phyloP scores from a whole-genome alignment of 2,329 filamentous ascomycete species.

The Paracorniculantispora psalliotae region DNA sequence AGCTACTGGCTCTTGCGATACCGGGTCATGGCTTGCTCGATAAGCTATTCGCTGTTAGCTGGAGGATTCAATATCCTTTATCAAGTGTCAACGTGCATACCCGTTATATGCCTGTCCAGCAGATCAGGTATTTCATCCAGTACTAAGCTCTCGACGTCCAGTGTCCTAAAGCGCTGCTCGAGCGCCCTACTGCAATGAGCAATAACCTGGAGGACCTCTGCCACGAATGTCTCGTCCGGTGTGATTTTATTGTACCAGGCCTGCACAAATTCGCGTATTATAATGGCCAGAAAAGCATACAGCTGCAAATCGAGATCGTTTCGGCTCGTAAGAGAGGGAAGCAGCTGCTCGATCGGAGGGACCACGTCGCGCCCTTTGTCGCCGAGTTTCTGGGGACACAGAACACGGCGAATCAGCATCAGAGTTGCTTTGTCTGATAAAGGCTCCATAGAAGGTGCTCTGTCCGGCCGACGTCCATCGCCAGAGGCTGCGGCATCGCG shows the following conservation, averaged over 20 bases:
- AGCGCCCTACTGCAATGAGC: constrained; percentile 85
- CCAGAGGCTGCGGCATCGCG: constrained; percentile 20
- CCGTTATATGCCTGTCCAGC: constrained; percentile 71
- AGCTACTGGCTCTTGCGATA: constrained; percentile 54
- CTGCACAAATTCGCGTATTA: constrained; percentile 85
- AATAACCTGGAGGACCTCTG: constrained; percentile 83
- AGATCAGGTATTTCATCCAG: constrained; percentile 85
- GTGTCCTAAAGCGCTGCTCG: constrained; percentile 76
- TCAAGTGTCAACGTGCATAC: constrained; percentile 41
- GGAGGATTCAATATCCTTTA: neutral
- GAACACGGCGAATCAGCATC: constrained; percentile 73
- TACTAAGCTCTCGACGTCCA: constrained; percentile 77
- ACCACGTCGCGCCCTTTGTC: constrained; percentile 47
- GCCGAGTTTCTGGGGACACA: constrained; percentile 67
- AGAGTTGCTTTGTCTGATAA: constrained; percentile 75
- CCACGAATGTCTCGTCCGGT: constrained; percentile 79
- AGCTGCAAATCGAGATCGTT: constrained; percentile 91
- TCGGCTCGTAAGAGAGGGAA: constrained; percentile 88
- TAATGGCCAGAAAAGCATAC: constrained; percentile 85
- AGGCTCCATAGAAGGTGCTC: constrained; percentile 40
- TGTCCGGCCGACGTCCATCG: constrained; percentile 27
- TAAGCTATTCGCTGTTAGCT: constrained; percentile 52
- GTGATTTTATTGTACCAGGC: constrained; percentile 93
- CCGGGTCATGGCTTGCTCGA: constrained; percentile 58
- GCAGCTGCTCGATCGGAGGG: constrained; percentile 68